phyloP scores from a whole-genome alignment of 2,329 filamentous ascomycete genomes.

The Coniella lustricola region DNA sequence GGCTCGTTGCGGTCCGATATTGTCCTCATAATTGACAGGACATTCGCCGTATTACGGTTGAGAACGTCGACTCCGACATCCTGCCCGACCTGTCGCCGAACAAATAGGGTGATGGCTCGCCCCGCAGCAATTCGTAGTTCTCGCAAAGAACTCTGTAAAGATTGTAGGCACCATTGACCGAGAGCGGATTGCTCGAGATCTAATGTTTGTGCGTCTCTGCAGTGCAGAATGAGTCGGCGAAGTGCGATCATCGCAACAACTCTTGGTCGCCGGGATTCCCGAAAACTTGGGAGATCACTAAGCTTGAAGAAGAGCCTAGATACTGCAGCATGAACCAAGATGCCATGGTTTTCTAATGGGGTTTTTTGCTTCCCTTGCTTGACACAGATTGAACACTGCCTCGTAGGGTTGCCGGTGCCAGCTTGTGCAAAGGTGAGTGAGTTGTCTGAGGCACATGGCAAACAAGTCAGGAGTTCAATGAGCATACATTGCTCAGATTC shows the following conservation, averaged over 20 bases:
- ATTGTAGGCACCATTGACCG: conserved; percentile 76
- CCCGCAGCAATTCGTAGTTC: conserved; percentile 80
- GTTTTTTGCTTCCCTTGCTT: conserved; percentile 1
- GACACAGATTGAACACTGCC: conserved; percentile 22
- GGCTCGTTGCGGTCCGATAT: conserved; percentile 63
- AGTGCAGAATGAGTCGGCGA: conserved; percentile 63
- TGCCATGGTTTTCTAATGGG: conserved; percentile 18
- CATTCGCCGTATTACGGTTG: conserved; percentile 59
- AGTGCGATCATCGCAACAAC: conserved; percentile 67
- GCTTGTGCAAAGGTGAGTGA: conserved; percentile 27
- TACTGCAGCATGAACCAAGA: conserved; percentile 29
- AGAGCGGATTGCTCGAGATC: conserved; percentile 60
- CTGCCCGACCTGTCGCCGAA: conserved; percentile 2
- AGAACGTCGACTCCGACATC: conserved; percentile 29
- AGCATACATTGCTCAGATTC: conserved; percentile 20
- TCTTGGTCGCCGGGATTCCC: conserved; percentile 52
- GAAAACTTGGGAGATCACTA: conserved; percentile 37
- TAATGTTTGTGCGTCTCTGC: conserved; percentile 49
- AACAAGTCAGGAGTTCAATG: conserved; percentile 43
- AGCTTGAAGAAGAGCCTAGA: conserved; percentile 40
- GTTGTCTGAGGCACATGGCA: conserved; percentile 49
- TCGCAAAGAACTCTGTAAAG: conserved; percentile 73
- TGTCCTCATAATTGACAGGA: conserved; percentile 63
- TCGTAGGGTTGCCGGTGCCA: background rate
- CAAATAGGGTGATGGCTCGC: conserved; percentile 31